Conservation (phyloP, 495 filamentous ascomycete species). For the Eremomyces bilateralis region DNA sequence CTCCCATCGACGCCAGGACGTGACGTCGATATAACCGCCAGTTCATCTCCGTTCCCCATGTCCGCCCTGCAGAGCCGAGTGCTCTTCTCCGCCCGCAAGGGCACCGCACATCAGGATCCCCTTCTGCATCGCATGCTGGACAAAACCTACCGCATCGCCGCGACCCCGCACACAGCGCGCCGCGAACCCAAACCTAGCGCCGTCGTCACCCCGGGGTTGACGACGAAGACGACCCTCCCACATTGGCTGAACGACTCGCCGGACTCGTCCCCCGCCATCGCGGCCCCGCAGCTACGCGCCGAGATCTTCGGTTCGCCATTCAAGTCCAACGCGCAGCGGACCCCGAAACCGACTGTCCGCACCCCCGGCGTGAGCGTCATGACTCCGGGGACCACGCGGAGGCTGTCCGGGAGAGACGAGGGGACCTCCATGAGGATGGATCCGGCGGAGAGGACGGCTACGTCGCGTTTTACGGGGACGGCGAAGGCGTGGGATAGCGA, state of each 20-base stretch:
- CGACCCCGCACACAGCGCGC: slow-evolving; percentile 49
- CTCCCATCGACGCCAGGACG: slow-evolving; percentile 26
- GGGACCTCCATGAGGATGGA: slow-evolving; percentile 3
- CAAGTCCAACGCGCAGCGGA: too few species aligned
- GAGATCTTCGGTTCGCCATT: slow-evolving; percentile 69
- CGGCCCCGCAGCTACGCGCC: slow-evolving; percentile 57
- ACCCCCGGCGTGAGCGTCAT: slow-evolving; percentile 65
- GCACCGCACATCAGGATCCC: slow-evolving; percentile 32
- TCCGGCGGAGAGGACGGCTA: not conserved
- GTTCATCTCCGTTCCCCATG: slow-evolving; percentile 19
- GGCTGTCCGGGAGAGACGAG: slow-evolving; percentile 22
- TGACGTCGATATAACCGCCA: slow-evolving; percentile 33
- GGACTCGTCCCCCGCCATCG: slow-evolving; percentile 54
- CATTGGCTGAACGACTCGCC: slow-evolving; percentile 33
- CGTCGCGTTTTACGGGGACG: too few species aligned
- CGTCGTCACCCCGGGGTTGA: slow-evolving; percentile 8
- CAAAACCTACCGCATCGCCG: slow-evolving; percentile 82
- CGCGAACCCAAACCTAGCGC: slow-evolving; percentile 17
- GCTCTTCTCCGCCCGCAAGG: slow-evolving; percentile 2
- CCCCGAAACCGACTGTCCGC: too few species aligned
- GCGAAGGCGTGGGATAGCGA: slow-evolving; percentile 9
- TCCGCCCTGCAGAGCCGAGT: slow-evolving; percentile 11
- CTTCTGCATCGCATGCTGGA: slow-evolving; percentile 75
- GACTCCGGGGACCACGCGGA: slow-evolving; percentile 33
- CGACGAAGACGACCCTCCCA: slow-evolving; percentile 12